These are phyloP conservation scores for Camellia oleifera DNA, from an alignment of 179 eudicot genomes.

Conservation along the genomic window DNA sequence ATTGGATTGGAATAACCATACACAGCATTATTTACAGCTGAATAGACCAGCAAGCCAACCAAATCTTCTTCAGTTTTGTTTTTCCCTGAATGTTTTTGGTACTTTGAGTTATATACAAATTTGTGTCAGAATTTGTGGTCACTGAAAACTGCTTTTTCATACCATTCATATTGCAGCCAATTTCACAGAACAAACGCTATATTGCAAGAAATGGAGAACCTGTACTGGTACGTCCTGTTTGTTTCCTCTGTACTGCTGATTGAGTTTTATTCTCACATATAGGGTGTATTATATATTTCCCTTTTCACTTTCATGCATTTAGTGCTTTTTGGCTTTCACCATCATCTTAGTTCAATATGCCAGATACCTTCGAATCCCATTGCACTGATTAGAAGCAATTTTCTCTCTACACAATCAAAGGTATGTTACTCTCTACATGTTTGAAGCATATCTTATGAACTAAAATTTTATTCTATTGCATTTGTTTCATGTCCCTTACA, in stretches of 20 bases:
- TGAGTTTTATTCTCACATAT: constrained; percentile 2
- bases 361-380: constrained; percentile 89
- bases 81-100: neutral
- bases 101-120: neutral
- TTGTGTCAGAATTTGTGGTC: neutral
- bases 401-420: constrained; percentile 84
- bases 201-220: constrained; percentile 84
- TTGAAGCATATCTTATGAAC: neutral
- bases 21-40: neutral
- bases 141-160: neutral
- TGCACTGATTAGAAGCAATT: constrained; percentile 60
- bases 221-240: constrained; percentile 45
- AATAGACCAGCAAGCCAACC: neutral
- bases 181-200: constrained; percentile 83
- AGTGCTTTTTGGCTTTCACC: neutral
- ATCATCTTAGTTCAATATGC: neutral
- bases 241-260: constrained; percentile 6
- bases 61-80: neutral
- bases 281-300: neutral
- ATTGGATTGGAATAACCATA: neutral
- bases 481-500: neutral
- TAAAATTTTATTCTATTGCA: neutral
- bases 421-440: constrained; percentile 26
- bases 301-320: neutral
- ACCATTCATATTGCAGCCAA: constrained; percentile 55